Evolutionary conservation across 768 basidiomycete species (phyloP), one percentile per base, ranked within the genome.

Genomic region (Fistulinella prunicolor): DNA sequence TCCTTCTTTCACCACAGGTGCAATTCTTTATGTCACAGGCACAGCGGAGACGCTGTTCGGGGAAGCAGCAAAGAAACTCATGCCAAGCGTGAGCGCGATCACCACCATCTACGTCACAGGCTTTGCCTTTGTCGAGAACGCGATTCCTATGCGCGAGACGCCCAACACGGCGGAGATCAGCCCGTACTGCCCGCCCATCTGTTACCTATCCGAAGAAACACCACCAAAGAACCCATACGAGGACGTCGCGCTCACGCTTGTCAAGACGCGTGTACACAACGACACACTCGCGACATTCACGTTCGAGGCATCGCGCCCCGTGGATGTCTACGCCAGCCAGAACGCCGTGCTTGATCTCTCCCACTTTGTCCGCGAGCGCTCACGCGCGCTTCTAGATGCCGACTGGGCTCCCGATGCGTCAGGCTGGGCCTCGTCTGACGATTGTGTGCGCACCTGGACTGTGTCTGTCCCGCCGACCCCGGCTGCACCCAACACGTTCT

Each of bases 381-480:
- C 63, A 19, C 80, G 9, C 13, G 30, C 13, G 30, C 13, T 32
- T 14, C 79, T 59, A 67, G 69, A 40, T 55, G 78, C 83, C 72
- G 70, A 77, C 3, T 70, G 70, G 26, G 46, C 56, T 10, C 68
- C 72, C 12, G 41, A 43, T 21, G 73, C 75, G 1, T 9, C 30
- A 9, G 13, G 30, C 4, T 72, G 65, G 17, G 68, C 71, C 10
- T 65, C 79, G 16, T 81, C 81, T 55, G 82, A 83, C 58, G 81
- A 85, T 54, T 74, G 79, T 42, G 75, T 85, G 13, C 77, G 82
- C 10, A 83, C 82, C 4, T 85, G 81, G 81, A 83, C 82, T 0
- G 70, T 83, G 16, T 82, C 82, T 2, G 40, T 60, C 10, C 54
- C 38, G 24, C 60, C 61, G 16, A 54, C 61, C 2, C 30, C 44